A percentile compares a stretch with the other conserved stretches of the same genome.
These are phyloP conservation scores for Sclerospora graminicola DNA, from an alignment of 352 stramenopile genomes.

Conservation along the genomic window DNA sequence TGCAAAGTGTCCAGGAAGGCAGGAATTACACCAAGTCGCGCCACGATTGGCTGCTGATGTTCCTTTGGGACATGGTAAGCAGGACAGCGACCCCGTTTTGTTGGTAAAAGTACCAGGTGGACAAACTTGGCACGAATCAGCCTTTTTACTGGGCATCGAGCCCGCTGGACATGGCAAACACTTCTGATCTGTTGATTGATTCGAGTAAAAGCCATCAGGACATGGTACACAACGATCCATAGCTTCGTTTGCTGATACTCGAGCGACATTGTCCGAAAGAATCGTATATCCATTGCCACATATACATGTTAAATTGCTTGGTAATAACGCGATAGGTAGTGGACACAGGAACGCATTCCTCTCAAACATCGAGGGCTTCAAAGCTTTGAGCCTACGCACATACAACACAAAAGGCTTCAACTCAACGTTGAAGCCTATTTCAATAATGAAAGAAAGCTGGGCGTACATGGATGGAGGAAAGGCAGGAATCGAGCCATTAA, in stretches of 20 bases:
- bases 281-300: slow-evolving; percentile 21
- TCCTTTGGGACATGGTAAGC: slow-evolving; percentile 23
- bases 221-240: slow-evolving; percentile 24
- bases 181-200: slow-evolving; percentile 28
- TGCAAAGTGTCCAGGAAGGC: slow-evolving; percentile 31
- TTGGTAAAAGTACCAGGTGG: slow-evolving; percentile 36
- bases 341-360: slow-evolving; percentile 15
- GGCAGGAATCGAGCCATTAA: slow-evolving; percentile 16
- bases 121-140: slow-evolving; percentile 22
- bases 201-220: slow-evolving; percentile 29
- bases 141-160: neutral
- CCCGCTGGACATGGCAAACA: slow-evolving; percentile 32
- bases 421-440: too few relatives aligned
- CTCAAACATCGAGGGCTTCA: slow-evolving; percentile 8
- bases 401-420: too few relatives aligned
- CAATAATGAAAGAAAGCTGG: neutral
- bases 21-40: slow-evolving; percentile 24
- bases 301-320: slow-evolving; percentile 20
- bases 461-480: slow-evolving; percentile 25
- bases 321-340: slow-evolving; percentile 4
- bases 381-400: slow-evolving; percentile 4
- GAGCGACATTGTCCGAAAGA: neutral
- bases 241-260: slow-evolving; percentile 9
- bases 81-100: slow-evolving; percentile 17
- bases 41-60: slow-evolving; percentile 22